Evolutionary conservation across 2,329 filamentous ascomycete genomes (phyloP), one percentile per base, ranked within the genome.

Genomic region (Nemania sp.): DNA sequence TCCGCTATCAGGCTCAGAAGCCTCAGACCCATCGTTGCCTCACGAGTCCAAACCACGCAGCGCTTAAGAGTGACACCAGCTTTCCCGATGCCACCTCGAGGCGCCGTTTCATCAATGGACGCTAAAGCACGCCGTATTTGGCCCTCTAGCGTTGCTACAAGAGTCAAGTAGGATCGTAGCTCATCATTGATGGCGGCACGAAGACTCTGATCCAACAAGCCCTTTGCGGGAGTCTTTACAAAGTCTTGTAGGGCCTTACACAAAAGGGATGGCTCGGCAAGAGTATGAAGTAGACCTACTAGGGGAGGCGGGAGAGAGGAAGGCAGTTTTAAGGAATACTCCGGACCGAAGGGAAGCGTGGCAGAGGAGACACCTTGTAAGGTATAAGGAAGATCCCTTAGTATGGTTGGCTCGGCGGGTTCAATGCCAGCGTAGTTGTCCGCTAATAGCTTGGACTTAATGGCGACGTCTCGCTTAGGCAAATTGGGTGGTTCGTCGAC

Each of bases 41-140:
- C 97, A 73, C 95, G 89, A 8, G 94, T 98, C 97, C 97, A 99
- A 26, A 99, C 92, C 2, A 99, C 92, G 75, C 95, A 98, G 77
- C 96, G 87, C 79, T 98, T 98, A 58, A 99, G 83, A 0, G 96
- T 99, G 15, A 99, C 95, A 1, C 94, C 94, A 0, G 93, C 91
- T 74, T 94, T 96, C 5, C 93, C 91, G 61, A 97, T 89, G 1
- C 91, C 91, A 52, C 88, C 87, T 54, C 90, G 86, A 2, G 92
- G 88, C 3, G 88, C 87, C 1, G 84, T 83, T 59, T 92, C 89
- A 70, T 93, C 89, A n/a, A 96, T 82, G 7, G 91, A 88, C 5
- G 90, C 86, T 56, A 98, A 82, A 0, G 94, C 94, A 69, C 92
- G 87, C 66, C 95, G 88, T 62, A 98, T 97, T 79, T 99, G 95